These are phyloP conservation scores for Cercospora sp. DNA, from an alignment of 2,329 filamentous ascomycete species.

Conservation along the genomic window DNA sequence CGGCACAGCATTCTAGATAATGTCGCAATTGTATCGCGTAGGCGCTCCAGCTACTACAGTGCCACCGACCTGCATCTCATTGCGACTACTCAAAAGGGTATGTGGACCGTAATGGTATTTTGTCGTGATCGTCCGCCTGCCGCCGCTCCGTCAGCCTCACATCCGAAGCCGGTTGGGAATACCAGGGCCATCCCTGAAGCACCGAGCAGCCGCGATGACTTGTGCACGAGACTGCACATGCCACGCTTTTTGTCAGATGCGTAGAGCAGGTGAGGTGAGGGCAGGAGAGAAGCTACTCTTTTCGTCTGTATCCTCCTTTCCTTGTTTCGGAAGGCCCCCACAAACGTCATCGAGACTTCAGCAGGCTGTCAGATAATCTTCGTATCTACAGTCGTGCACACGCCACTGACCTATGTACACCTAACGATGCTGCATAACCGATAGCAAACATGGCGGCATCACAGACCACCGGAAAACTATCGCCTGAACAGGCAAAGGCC, in stretches of 20 bases:
- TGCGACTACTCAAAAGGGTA: not conserved
- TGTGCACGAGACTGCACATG: not conserved
- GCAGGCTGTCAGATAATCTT: constrained; percentile 2
- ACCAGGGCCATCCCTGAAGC: not conserved
- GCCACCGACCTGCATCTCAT: not conserved
- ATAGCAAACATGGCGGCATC: constrained; percentile 21
- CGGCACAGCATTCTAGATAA: not conserved
- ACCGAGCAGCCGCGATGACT: not conserved
- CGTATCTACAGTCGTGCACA: not conserved
- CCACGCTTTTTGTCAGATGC: not conserved
- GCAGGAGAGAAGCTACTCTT: not conserved
- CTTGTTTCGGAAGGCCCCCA: constrained; percentile 1
- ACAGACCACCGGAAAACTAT: constrained; percentile 35
- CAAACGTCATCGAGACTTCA: constrained; percentile 4
- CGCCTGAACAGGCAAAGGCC: constrained; percentile 50
- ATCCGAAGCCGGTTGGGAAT: not conserved
- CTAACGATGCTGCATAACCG: constrained; percentile 1
- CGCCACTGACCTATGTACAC: not conserved
- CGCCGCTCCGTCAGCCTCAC: not conserved
- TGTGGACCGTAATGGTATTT: not conserved
- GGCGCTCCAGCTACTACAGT: not conserved
- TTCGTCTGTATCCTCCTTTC: not conserved
- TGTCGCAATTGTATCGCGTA: not conserved
- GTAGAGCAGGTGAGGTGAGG: not conserved
- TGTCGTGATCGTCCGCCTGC: not conserved